Evolutionary conservation across 1,284 basidiomycete genomes (phyloP).

Genomic region (Gastroboletus turbinatus): DNA sequence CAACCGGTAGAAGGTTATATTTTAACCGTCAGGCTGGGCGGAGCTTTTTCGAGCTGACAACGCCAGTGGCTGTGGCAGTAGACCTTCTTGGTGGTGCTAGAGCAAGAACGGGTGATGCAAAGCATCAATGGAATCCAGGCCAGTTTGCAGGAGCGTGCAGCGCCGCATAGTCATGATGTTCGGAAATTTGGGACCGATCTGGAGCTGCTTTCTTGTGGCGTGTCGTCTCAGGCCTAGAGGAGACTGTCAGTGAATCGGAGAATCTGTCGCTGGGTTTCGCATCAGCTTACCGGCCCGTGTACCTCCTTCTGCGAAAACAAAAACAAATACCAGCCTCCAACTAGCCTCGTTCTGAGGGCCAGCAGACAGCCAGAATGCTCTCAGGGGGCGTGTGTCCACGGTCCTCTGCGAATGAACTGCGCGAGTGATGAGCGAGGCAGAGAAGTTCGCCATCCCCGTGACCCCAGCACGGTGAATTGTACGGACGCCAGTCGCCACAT

Average conservation of each 20-base stretch:
- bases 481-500: conserved; percentile 9
- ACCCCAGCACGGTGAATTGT: conserved; percentile 17
- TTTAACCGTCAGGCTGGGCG: not conserved
- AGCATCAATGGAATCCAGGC: not conserved
- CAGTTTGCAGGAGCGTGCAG: not conserved
- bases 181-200: not conserved
- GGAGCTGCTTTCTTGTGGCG: conserved; percentile 1
- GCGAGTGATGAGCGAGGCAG: conserved; percentile 24
- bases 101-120: not conserved
- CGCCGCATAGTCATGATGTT: not conserved
- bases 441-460: conserved; percentile 18
- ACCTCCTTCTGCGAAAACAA: conserved; percentile 17
- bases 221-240: conserved; percentile 1
- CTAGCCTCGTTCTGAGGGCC: conserved; percentile 5
- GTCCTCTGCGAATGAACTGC: conserved; percentile 17
- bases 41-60: not conserved
- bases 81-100: conserved; percentile 2
- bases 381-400: conserved; percentile 8
- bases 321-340: conserved; percentile 21
- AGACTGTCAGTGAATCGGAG: conserved; percentile 20
- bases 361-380: conserved; percentile 8
- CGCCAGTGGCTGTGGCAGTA: conserved; percentile 3
- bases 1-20: not conserved
- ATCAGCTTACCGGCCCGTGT: not conserved
- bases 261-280: conserved; percentile 26